phyloP scores from a whole-genome alignment of 192 early-diverging fungal genomes.

The Mortierella antarctica region DNA sequence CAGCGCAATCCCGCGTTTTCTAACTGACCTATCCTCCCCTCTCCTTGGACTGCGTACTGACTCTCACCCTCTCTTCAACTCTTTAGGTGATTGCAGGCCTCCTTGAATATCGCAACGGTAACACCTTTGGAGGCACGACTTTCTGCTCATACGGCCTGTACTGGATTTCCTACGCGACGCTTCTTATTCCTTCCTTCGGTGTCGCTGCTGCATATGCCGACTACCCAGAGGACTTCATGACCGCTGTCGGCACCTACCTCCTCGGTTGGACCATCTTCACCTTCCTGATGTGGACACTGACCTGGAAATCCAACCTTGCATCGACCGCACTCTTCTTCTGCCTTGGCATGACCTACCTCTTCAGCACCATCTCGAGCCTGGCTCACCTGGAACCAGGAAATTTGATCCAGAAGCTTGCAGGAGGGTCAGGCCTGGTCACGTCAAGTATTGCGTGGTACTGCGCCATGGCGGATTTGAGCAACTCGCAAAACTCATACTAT shows the following conservation, averaged over 20 bases:
- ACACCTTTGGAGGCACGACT: slow-evolving; percentile 44
- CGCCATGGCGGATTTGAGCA: slow-evolving; percentile 63
- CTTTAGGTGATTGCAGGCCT: slow-evolving; percentile 38
- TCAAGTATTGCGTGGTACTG: slow-evolving; percentile 63
- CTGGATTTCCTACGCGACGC: slow-evolving; percentile 65
- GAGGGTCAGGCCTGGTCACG: slow-evolving; percentile 60
- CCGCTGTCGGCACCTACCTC: slow-evolving; percentile 58
- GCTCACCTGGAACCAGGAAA: slow-evolving; percentile 59
- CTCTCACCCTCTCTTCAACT: neutral
- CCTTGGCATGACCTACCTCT: slow-evolving; percentile 56
- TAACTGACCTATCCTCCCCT: neutral
- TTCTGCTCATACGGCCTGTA: slow-evolving; percentile 57
- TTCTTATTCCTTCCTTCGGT: slow-evolving; percentile 62
- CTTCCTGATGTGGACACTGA: slow-evolving; percentile 60
- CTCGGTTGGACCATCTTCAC: slow-evolving; percentile 65
- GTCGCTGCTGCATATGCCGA: slow-evolving; percentile 51
- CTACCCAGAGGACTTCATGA: slow-evolving; percentile 52
- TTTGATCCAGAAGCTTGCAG: slow-evolving; percentile 47
- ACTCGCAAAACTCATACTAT: slow-evolving; percentile 62
- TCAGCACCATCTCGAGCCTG: slow-evolving; percentile 52
- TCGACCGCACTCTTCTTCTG: slow-evolving; percentile 55
- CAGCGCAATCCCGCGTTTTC: neutral
- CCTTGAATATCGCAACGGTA: slow-evolving; percentile 41
- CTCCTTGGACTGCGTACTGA: neutral
- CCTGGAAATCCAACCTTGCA: slow-evolving; percentile 60